Evolutionary conservation across 1,284 basidiomycete species (phyloP), one percentile per base, ranked within the genome.

Genomic region (Cutaneotrichosporon sp.): DNA sequence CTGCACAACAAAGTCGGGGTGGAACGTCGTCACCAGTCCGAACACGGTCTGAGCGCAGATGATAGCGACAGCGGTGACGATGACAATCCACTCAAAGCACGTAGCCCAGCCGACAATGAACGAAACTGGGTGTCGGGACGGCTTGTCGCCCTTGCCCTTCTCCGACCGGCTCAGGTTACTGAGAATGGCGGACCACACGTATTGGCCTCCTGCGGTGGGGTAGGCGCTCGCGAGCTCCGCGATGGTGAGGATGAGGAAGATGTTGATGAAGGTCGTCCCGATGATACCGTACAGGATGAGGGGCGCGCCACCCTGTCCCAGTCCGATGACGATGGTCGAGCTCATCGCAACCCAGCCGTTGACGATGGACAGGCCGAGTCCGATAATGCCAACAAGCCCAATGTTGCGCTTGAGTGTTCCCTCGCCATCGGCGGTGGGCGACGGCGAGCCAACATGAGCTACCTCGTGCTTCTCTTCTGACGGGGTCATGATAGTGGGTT

Each of bases 31-130:
- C 2, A 55, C 56, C 24, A 61, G 47, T 5, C 46, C 51, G n/a
- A 52, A 57, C 25, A 60, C 49, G 16, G 57, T 51, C 32, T 62
- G 55, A 9, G 47, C 34, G 14, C 53, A 22, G 34, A 60, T 55
- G 46, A 62, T 57, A 35, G 46, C 35, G n/a, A 63, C 52, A 19
- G 59, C 55, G 1, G 61, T 49, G 24, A 61, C 51, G 35, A 57
- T 54, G 25, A 59, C 51, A 27, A 59, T 26, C 59, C 60, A 61
- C 17, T 57, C 41, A 51, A 51, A 58, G 34, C 61, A 48, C 0
- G 49, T 54, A 7, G 45, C 34, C 52, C 55, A 58, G 19, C 50
- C 61, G 43, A 58, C 49, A 11, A 51, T 29, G 31, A 64, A 61
- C 5, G 61, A 50, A 17, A 61, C 12, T 8, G 38, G 31, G 33